Evolutionary conservation across 2,329 filamentous ascomycete genomes (phyloP).

Genomic region (Metarhizium robertsii): DNA sequence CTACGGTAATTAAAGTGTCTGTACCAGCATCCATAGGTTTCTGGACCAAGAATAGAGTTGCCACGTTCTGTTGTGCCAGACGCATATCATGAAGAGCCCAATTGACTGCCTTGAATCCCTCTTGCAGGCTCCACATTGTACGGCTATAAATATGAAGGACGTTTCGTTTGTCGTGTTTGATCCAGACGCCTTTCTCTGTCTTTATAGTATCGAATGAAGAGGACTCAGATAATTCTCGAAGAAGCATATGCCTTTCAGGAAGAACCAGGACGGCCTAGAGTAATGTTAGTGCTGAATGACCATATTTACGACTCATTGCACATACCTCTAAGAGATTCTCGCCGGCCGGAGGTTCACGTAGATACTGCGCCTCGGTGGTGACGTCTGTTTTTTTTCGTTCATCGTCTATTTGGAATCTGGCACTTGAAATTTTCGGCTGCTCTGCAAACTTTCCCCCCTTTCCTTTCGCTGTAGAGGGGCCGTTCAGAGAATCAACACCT

Average conservation of each 20-base stretch:
- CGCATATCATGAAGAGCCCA: conserved; percentile 23
- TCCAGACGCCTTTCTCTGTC: conserved; percentile 20
- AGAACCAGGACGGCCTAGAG: conserved; percentile 18
- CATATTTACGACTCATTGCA: background rate
- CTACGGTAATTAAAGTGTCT: conserved; percentile 12
- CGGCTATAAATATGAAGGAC: conserved; percentile 17
- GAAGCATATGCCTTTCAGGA: conserved; percentile 18
- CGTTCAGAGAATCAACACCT: background rate
- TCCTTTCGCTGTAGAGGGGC: too few species aligned
- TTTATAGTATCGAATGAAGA: conserved; percentile 19
- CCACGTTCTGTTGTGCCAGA: conserved; percentile 14
- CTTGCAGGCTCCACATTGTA: conserved; percentile 14
- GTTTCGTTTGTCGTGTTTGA: conserved; percentile 14
- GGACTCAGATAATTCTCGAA: conserved; percentile 15
- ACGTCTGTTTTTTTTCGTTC: conserved; percentile 10
- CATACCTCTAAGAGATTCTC: conserved; percentile 16
- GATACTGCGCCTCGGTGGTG: conserved; percentile 13
- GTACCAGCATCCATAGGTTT: conserved; percentile 8
- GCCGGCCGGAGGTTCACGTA: conserved; percentile 14
- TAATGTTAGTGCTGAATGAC: conserved; percentile 5
- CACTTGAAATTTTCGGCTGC: conserved; percentile 9
- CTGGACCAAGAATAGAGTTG: conserved; percentile 20
- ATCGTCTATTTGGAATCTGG: conserved; percentile 14
- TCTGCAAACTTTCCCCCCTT: background rate
- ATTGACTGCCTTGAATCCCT: conserved; percentile 20